Conservation (phyloP, 2,329 filamentous ascomycete genomes). For the Claviceps humidiphila region DNA sequence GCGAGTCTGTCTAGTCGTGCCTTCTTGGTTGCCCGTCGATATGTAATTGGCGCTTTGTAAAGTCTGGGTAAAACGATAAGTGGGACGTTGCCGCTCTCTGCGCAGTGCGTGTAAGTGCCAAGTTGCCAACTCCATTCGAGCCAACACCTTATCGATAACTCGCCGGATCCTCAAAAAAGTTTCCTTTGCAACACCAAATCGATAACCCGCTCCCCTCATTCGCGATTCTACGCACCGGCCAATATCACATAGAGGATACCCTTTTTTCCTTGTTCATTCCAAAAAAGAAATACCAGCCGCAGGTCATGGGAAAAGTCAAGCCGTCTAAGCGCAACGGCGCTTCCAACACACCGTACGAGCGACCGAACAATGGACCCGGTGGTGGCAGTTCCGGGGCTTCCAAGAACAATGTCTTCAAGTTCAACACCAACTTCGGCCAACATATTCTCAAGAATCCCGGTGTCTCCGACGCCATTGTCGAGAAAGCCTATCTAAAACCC, state of each 20-base stretch:
- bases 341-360: conserved; percentile 29
- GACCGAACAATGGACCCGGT: conserved; percentile 15
- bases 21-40: background rate
- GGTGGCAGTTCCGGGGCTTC: conserved; percentile 6
- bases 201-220: background rate
- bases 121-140: no score
- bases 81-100: background rate
- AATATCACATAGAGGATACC: background rate
- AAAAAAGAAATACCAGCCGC: background rate
- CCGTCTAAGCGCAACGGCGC: conserved; percentile 38
- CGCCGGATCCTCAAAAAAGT: background rate
- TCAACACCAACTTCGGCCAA: conserved; percentile 78
- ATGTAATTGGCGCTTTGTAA: background rate
- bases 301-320: conserved; percentile 39
- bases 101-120: no score
- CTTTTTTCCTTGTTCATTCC: no score
- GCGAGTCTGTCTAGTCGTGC: background rate
- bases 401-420: conserved; percentile 86
- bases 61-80: background rate
- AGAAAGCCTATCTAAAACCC: conserved; percentile 79
- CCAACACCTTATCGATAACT: conserved; percentile 13
- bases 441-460: conserved; percentile 91
- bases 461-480: conserved; percentile 56
- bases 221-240: conserved; percentile 2
- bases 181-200: conserved; percentile 1